Evolutionary conservation across 805 yeast species (phyloP).

Genomic region (Ogataea paradorogensis): DNA sequence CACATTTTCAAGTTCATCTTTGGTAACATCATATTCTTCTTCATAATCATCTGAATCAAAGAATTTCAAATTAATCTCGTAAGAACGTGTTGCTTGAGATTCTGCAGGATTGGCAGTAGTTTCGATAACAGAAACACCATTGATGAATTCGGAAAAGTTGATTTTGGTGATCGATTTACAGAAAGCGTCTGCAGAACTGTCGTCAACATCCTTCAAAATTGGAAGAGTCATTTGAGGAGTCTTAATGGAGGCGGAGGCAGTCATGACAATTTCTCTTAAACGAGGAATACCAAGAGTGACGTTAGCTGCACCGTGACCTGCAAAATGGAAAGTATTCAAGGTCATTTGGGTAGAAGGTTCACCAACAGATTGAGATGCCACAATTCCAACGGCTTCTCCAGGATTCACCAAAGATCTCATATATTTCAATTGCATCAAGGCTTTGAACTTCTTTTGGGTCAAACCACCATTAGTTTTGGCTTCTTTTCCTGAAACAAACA

Average conservation of each 20-base stretch:
- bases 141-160: conserved; percentile 83
- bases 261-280: conserved; percentile 99
- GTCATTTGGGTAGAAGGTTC: conserved; percentile 99
- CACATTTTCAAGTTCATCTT: conserved; percentile 70
- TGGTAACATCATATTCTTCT: conserved; percentile 83
- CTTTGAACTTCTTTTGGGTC: conserved; percentile 82
- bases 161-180: conserved; percentile 87
- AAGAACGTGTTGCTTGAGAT: conserved; percentile 58
- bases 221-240: conserved; percentile 99
- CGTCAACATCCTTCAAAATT: conserved; percentile 70
- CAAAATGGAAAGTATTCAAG: conserved; percentile 93
- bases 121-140: conserved; percentile 81
- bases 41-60: conserved; percentile 74
- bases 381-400: conserved; percentile 97
- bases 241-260: conserved; percentile 91
- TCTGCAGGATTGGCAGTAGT: conserved; percentile 63
- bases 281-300: conserved; percentile 99
- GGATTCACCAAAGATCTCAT: conserved; percentile 95
- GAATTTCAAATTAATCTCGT: conserved; percentile 71
- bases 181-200: conserved; percentile 87
- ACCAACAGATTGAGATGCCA: conserved; percentile 97
- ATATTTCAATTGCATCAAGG: conserved; percentile 96
- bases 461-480: conserved; percentile 46
- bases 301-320: conserved; percentile 99
- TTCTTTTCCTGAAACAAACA: conserved; percentile 55